Evolutionary conservation across 768 basidiomycete species (phyloP), one percentile per base, ranked within the genome.

Genomic region (Lactarius quietus): DNA sequence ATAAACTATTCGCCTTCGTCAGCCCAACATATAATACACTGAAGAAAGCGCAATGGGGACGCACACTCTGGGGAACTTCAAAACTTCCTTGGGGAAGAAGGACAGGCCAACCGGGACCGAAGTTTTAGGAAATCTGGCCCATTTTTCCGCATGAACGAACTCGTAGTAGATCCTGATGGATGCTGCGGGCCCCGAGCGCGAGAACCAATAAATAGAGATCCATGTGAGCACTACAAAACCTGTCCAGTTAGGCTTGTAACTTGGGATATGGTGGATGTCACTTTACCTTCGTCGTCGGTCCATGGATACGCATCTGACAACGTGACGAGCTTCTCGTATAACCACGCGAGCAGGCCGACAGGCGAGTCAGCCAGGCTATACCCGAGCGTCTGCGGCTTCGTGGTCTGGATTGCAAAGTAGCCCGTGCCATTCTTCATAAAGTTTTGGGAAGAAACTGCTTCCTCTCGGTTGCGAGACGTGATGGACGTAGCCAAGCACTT

Each of bases 111-210:
- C 68, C 2, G 84, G 85, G 51, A 84, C 78, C 18, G 68, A 18
- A 2, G 45, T 48, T 26, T 48, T 12, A 23, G 45, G 45, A 15
- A 48, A 48, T n/a, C 14, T 10, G 20, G 23, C 53, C 45, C n/a
- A 6, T 38, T 12, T 54, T 5, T 23, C 58, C 51, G 23, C 23
- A 23, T 23, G 45, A 18, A 14, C 9, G 10, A 54, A n/a, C 69
- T 87, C 87, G 69, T 82, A 86, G 72, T 87, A 88, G 26, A 86
- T 86, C 15, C 85, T 77, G 14, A 82, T 20, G 0, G 86, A 82
- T 0, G 86, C 84, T 1, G 84, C 78, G 7, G 87, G 85, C 0
- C 85, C 85, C 0, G 81, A 77, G 15, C 81, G 79, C 7, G 84
- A 86, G 73, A 87, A 86, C 77, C 78, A 82, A 69, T 82, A 85